Percentiles rank a stretch among this genome's conserved stretches.
Evolutionary conservation across 2,329 filamentous ascomycete genomes (phyloP).

Genomic region (Incumbomyces delicatus): DNA sequence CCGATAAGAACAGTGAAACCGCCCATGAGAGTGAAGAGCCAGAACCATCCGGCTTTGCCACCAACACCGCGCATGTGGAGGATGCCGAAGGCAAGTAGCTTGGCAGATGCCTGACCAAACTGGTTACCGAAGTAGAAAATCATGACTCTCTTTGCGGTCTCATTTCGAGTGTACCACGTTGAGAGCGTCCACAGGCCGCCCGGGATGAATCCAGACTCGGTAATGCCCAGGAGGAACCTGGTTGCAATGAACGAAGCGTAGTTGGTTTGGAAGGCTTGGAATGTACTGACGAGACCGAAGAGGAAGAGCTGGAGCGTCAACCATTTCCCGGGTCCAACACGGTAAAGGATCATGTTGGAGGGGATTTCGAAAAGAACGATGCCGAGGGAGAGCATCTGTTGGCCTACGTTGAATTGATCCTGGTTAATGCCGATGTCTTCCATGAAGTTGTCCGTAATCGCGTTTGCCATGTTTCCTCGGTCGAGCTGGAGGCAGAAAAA

Average conservation of each 20-base stretch:
- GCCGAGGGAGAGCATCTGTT: slow-evolving; percentile 42
- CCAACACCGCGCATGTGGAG: slow-evolving; percentile 42
- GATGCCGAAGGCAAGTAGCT: slow-evolving; percentile 30
- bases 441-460: slow-evolving; percentile 44
- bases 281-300: slow-evolving; percentile 44
- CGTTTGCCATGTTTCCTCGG: slow-evolving; percentile 37
- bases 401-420: slow-evolving; percentile 47
- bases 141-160: slow-evolving; percentile 44
- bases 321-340: slow-evolving; percentile 45
- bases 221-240: slow-evolving; percentile 44
- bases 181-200: slow-evolving; percentile 44
- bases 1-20: slow-evolving; percentile 40
- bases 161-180: slow-evolving; percentile 46
- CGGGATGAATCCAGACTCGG: slow-evolving; percentile 48
- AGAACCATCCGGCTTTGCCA: slow-evolving; percentile 46
- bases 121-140: slow-evolving; percentile 50
- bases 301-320: slow-evolving; percentile 45
- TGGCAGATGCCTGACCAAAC: slow-evolving; percentile 37
- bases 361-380: slow-evolving; percentile 43
- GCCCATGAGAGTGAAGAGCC: slow-evolving; percentile 47
- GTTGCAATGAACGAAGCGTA: slow-evolving; percentile 42
- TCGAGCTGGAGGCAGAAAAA: slow-evolving; percentile 23
- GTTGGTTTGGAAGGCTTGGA: slow-evolving; percentile 44
- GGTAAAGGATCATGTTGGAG: slow-evolving; percentile 44
- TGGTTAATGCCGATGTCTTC: slow-evolving; percentile 41